A percentile compares a stretch with the other conserved stretches of the same genome.
Conservation (phyloP, 2,329 filamentous ascomycete genomes). For the Colletotrichum sp. region DNA sequence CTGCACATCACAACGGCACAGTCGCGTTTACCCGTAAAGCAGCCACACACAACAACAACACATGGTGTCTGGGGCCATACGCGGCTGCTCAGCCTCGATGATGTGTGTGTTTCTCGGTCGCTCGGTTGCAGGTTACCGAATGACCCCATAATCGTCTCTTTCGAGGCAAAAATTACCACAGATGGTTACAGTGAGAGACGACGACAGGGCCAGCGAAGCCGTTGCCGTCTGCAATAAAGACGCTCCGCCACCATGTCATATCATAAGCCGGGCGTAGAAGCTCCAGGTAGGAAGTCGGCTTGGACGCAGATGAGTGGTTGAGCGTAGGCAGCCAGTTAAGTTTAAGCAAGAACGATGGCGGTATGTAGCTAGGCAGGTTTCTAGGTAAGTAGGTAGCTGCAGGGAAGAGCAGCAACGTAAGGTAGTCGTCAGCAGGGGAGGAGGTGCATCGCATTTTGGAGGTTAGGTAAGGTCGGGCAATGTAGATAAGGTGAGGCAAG, state of each 20-base stretch:
- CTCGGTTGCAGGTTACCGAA: not conserved
- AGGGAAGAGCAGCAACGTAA: not conserved
- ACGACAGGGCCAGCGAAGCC: not conserved
- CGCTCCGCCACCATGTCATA: slow-evolving; percentile 15
- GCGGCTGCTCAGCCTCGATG: not conserved
- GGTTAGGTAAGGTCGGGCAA: not conserved
- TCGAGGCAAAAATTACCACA: not conserved
- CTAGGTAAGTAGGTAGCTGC: not conserved
- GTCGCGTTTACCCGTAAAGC: not conserved
- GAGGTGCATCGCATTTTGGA: not conserved
- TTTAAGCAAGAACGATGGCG: not conserved
- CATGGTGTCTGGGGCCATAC: not conserved
- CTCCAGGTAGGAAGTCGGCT: not conserved
- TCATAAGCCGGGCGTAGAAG: slow-evolving; percentile 9
- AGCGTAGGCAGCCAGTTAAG: not conserved
- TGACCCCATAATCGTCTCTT: not conserved
- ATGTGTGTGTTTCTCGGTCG: not conserved
- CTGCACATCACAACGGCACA: not conserved
- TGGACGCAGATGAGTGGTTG: not conserved
- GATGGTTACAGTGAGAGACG: not conserved
- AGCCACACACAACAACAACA: not conserved
- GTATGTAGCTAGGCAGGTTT: not conserved
- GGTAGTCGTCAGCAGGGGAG: not conserved
- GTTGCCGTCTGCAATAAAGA: not conserved
- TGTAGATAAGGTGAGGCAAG: not conserved